Evolutionary conservation across 495 filamentous ascomycete genomes (phyloP), one percentile per base, ranked within the genome.

Genomic region (Annulohypoxylon nitens): DNA sequence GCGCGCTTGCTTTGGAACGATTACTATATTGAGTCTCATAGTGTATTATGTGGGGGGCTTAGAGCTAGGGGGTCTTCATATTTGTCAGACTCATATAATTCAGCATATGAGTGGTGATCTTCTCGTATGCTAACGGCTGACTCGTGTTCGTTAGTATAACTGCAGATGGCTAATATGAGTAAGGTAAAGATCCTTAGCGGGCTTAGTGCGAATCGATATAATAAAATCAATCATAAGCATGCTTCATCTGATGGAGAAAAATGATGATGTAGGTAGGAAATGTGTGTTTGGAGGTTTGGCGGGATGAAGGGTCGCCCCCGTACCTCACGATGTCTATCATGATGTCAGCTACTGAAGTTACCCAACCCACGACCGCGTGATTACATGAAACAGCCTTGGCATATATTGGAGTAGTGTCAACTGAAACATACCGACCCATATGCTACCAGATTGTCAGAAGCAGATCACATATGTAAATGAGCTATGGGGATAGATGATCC

Each of bases 21-120:
- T 64, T 47, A 47, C 43, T 47, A 47, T 18, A 20, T 18, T 66
- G 55, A 71, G 43, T 53, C 26, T 51, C 20, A 47, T 71, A 30
- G n/a, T 67, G 62, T 57, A 67, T 57, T 53, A 53, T 53, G 68
- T 43, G 41, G 23, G 30, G 33, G 45, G 45, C 8, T 14, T 20
- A 50, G 16, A 50, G 23, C 23, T 51, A 50, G 20, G 45, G 16
- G 16, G 25, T 25, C 18, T 51, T 26, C 25, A 51, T 51, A 51
- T 51, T 26, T 51, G 48, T 63, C 53, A 48, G 57, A 53, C 36
- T 70, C 36, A 30, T 54, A 45, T 55, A 58, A 18, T 39, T 57
- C 8, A 51, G 48, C 48, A 26, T 11, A 26, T 51, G 10, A 26
- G 20, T 25, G 23, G 48, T 23, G 18, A 51, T 51, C 18, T 51